These are phyloP conservation scores for Exophiala alcalophila DNA, from an alignment of 2,329 filamentous ascomycete species.

Conservation along the genomic window DNA sequence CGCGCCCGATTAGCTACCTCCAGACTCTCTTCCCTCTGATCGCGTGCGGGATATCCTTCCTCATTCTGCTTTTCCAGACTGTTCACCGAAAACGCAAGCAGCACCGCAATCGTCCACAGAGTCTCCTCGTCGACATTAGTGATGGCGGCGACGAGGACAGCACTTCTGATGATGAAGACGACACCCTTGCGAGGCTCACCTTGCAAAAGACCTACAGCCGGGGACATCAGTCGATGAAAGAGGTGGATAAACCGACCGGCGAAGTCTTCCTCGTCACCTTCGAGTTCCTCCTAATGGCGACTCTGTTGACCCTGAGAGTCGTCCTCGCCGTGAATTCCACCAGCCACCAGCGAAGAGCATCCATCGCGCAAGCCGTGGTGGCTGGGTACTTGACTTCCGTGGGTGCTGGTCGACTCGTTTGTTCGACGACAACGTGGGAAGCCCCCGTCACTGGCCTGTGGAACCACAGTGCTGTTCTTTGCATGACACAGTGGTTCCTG, in stretches of 20 bases:
- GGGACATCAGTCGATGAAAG: constrained; percentile 54
- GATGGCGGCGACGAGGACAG: constrained; percentile 59
- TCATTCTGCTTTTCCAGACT: constrained; percentile 34
- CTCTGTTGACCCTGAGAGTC: constrained; percentile 63
- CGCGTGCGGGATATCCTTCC: constrained; percentile 66
- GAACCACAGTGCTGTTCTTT: constrained; percentile 88
- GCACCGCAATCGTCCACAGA: constrained; percentile 20
- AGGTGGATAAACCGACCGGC: constrained; percentile 71
- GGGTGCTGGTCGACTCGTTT: constrained; percentile 66
- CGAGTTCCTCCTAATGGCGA: constrained; percentile 72
- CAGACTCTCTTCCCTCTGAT: constrained; percentile 75
- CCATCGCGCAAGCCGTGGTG: constrained; percentile 59
- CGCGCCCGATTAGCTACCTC: constrained; percentile 60
- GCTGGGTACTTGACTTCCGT: constrained; percentile 82
- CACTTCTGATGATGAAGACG: constrained; percentile 47
- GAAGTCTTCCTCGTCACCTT: constrained; percentile 67
- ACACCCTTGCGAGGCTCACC: constrained; percentile 48
- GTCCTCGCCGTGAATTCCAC: constrained; percentile 49
- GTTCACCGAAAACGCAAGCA: constrained; percentile 7
- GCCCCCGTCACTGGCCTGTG: constrained; percentile 73
- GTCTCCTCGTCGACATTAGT: constrained; percentile 45
- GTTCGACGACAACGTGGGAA: constrained; percentile 58
- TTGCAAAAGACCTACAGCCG: constrained; percentile 54
- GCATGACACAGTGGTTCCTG: constrained; percentile 78
- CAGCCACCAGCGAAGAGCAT: constrained; percentile 3